Percentiles rank a stretch among this genome's conserved stretches.
Conservation (phyloP, 441 rosid genomes). For the Metrosideros polymorpha region DNA sequence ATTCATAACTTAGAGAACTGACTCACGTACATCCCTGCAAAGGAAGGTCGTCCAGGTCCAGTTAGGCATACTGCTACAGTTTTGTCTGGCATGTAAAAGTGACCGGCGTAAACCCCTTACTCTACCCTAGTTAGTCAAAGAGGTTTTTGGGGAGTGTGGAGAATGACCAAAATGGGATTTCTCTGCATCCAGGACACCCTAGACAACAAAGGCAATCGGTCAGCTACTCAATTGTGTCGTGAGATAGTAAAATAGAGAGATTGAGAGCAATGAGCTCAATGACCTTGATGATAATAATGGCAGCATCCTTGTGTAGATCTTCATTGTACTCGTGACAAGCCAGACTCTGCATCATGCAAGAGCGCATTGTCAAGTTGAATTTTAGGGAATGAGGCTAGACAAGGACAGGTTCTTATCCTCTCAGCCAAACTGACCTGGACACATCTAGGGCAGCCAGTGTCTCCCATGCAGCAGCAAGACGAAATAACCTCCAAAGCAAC, state of each 20-base stretch:
- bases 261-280: background rate
- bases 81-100: background rate
- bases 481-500: constrained; percentile 70
- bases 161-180: constrained; percentile 25
- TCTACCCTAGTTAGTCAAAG: background rate
- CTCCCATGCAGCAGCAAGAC: constrained; percentile 50
- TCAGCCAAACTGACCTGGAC: constrained; percentile 40
- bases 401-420: background rate
- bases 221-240: background rate
- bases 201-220: constrained; percentile 5
- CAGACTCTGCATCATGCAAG: constrained; percentile 32
- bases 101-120: background rate
- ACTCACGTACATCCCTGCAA: background rate
- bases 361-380: background rate
- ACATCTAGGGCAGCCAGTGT: constrained; percentile 76
- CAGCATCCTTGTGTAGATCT: constrained; percentile 71
- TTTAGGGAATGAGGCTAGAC: background rate
- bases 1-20: background rate
- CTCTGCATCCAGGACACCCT: constrained; percentile 78
- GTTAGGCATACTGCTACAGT: background rate
- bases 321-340: constrained; percentile 75
- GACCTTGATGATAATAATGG: constrained; percentile 70
- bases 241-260: background rate
- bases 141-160: background rate
- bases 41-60: background rate